phyloP scores from a whole-genome alignment of 495 filamentous ascomycete species.

The Hypoxylon rickii region DNA sequence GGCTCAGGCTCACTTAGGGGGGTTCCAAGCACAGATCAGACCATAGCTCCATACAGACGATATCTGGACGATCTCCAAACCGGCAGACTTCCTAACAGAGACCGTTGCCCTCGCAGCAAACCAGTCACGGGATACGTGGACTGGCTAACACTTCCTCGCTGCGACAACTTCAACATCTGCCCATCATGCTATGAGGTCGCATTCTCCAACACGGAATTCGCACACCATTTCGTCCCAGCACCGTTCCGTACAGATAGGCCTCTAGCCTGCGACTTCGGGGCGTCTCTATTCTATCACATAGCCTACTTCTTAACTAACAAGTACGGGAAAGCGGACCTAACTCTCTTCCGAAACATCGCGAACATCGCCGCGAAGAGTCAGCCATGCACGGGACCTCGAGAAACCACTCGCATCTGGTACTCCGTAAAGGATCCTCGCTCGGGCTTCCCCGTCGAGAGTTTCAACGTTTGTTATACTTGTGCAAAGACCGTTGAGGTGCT shows the following conservation, averaged over 20 bases:
- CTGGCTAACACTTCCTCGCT: conserved; percentile 47
- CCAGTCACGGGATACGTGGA: conserved; percentile 38
- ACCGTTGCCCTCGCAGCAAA: conserved; percentile 44
- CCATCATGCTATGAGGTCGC: conserved; percentile 46
- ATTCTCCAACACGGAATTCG: conserved; percentile 46
- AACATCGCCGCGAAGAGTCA: conserved; percentile 40
- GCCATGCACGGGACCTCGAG: conserved; percentile 42
- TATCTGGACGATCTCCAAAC: conserved; percentile 43
- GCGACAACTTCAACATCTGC: conserved; percentile 53
- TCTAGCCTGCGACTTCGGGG: conserved; percentile 50
- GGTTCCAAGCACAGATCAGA: conserved; percentile 17
- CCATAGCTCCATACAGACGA: conserved; percentile 38
- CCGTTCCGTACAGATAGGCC: conserved; percentile 42
- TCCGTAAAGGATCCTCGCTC: conserved; percentile 46
- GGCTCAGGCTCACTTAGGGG: conserved; percentile 34
- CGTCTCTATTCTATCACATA: conserved; percentile 51
- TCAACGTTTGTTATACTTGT: conserved; percentile 49
- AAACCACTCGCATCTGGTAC: conserved; percentile 46
- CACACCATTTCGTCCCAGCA: conserved; percentile 43
- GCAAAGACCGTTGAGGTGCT: conserved; percentile 47
- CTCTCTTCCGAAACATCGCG: conserved; percentile 45
- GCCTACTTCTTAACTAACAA: conserved; percentile 51
- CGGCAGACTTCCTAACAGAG: conserved; percentile 40
- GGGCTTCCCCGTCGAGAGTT: conserved; percentile 36
- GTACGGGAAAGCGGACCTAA: conserved; percentile 43